Conservation (phyloP, 2,329 filamentous ascomycete species). For the Aspergillus phoenicis region DNA sequence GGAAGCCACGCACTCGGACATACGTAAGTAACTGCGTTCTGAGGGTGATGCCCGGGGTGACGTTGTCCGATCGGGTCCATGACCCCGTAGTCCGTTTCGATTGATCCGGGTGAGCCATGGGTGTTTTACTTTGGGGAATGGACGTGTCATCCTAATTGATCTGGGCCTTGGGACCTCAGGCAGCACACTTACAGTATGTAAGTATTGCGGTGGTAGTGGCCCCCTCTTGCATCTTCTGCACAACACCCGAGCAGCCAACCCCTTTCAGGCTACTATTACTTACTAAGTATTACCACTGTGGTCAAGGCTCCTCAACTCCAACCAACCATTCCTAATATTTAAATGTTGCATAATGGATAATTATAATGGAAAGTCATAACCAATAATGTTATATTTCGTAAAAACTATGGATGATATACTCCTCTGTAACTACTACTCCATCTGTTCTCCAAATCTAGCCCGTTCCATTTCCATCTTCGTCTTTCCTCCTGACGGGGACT, state of each 20-base stretch:
- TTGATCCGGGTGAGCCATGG: neutral
- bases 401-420: no score
- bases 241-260: neutral
- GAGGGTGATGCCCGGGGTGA: neutral
- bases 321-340: no score
- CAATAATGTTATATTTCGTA: no score
- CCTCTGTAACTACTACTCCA: no score
- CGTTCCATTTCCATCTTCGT: neutral
- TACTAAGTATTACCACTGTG: no score
- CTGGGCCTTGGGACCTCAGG: neutral
- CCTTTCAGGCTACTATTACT: neutral
- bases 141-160: conserved; percentile 4
- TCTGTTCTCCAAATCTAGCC: no score
- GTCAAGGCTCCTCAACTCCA: no score
- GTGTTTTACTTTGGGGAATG: neutral
- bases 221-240: neutral
- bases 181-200: no score
- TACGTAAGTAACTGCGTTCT: neutral
- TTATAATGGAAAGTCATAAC: no score
- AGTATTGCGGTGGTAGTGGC: no score
- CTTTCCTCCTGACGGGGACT: neutral
- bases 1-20: neutral
- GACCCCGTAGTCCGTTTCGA: neutral
- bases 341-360: no score
- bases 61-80: neutral